Evolutionary conservation across 352 stramenopile species (phyloP).

Genomic region (Plasmopara muralis): DNA sequence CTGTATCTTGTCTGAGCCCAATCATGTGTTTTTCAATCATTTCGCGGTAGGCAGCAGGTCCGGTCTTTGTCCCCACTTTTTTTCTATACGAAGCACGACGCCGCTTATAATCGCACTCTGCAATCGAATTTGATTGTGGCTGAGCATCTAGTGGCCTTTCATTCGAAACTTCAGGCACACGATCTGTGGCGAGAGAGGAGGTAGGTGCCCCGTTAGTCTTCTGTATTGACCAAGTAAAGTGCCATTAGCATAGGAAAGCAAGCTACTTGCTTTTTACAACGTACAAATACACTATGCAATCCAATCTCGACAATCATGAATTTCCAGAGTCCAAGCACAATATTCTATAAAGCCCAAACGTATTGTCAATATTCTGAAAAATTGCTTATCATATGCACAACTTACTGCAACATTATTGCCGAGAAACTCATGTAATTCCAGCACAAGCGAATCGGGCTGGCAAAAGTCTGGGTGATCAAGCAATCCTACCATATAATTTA

Average conservation of each 20-base stretch:
- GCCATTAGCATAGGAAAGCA: conserved; percentile 6
- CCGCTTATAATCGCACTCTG: conserved; percentile 37
- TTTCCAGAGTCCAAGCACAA: conserved; percentile 69
- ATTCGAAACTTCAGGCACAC: not conserved
- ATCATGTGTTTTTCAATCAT: conserved; percentile 64
- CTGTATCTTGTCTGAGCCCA: conserved; percentile 35
- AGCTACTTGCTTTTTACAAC: not conserved
- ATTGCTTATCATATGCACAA: not conserved
- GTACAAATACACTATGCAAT: conserved; percentile 43
- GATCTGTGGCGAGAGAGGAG: not conserved
- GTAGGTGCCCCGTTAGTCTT: conserved; percentile 2
- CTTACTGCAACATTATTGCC: conserved; percentile 30
- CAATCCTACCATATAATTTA: conserved; percentile 57
- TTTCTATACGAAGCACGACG: conserved; percentile 47
- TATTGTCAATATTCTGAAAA: not conserved
- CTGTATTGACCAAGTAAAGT: not conserved
- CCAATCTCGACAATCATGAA: conserved; percentile 66
- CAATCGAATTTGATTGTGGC: not conserved
- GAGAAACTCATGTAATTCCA: conserved; percentile 72
- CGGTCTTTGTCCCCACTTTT: conserved; percentile 38
- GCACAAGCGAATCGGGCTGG: conserved; percentile 51
- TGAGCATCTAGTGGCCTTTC: too few relatives aligned
- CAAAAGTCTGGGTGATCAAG: conserved; percentile 67
- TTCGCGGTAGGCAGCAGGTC: conserved; percentile 40
- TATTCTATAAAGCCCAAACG: conserved; percentile 24